Evolutionary conservation across 495 filamentous ascomycete species (phyloP), one percentile per base, ranked within the genome.

Genomic region (Talaromyces proteolyticus): DNA sequence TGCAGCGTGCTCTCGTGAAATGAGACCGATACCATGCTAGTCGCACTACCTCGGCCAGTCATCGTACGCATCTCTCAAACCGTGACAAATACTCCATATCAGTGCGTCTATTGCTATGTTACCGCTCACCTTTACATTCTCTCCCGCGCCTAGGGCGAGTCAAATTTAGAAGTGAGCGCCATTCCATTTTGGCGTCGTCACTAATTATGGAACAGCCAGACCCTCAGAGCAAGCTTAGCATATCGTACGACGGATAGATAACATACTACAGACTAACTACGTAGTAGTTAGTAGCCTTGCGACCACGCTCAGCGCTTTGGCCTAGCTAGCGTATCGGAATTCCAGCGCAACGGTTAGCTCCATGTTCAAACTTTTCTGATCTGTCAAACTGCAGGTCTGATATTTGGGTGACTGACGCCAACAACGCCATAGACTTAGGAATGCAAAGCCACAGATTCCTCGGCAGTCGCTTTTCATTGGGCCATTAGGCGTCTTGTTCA

Each of bases 301-400:
- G n/a, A n/a, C n/a, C n/a, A n/a, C n/a, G n/a, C n/a, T 14, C 29
- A 34, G 29, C 14, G 29, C 8, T 14, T 34, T 34, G 29, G 29
- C 14, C 29, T 4, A 1, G 29, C 29, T 14, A 34, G 2, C 29
- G 29, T 16, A 38, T 7, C 25, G 23, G 29, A 17, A 37, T 34
- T 47, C 25, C 6, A 41, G 14, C 29, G 29, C 37, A 49, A 49
- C 47, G 47, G 47, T 25, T 37, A 44, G 11, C 17, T n/a, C n/a
- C n/a, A n/a, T n/a, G n/a, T n/a, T 19, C 18, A 14, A 10, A 42
- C 5, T 44, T 40, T 40, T 49, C 12, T 49, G 47, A 49, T 25
- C 47, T 29, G 25, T 49, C 47, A 38, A 7, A 49, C 47, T 49
- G 47, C 20, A 49, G 16, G 34, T 49, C 47, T 49, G 17, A 49